Evolutionary conservation across 139 green algal species (phyloP).

Genomic region (Ulvella scutata): DNA sequence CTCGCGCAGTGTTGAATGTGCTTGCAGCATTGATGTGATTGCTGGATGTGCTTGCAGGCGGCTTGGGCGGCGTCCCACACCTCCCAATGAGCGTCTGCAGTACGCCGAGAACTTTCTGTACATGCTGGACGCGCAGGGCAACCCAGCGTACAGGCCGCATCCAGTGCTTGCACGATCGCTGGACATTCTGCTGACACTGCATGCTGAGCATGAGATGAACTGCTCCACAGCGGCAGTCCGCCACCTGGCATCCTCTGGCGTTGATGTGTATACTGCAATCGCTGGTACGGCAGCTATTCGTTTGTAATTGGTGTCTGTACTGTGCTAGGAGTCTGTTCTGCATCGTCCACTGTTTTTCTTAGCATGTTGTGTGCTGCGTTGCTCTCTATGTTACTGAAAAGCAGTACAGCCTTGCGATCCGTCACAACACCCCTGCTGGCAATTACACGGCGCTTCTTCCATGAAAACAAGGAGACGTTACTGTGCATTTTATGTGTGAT

Average conservation of each 20-base stretch:
- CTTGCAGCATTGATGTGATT: neutral
- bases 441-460: too few relatives aligned
- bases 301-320: too few relatives aligned
- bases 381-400: neutral
- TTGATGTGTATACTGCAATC: conserved; percentile 94
- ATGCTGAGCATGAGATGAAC: conserved; percentile 98
- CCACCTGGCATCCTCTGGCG: conserved; percentile 64
- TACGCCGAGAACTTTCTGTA: conserved; percentile 97
- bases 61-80: conserved; percentile 45
- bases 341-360: too few relatives aligned
- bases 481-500: too few relatives aligned
- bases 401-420: neutral
- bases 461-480: too few relatives aligned
- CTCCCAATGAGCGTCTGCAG: conserved; percentile 67
- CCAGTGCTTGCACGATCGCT: conserved; percentile 59
- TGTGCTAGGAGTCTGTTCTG: too few relatives aligned
- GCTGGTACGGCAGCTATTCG: conserved; percentile 18
- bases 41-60: neutral
- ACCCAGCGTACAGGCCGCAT: conserved; percentile 66
- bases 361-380: neutral
- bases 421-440: too few relatives aligned
- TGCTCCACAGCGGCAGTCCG: conserved; percentile 72
- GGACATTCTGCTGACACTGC: conserved; percentile 95
- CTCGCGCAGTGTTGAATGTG: neutral
- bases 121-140: conserved; percentile 82